Evolutionary conservation across 108 stramenopile species (phyloP).

Genomic region (Cyclotella distinguenda): DNA sequence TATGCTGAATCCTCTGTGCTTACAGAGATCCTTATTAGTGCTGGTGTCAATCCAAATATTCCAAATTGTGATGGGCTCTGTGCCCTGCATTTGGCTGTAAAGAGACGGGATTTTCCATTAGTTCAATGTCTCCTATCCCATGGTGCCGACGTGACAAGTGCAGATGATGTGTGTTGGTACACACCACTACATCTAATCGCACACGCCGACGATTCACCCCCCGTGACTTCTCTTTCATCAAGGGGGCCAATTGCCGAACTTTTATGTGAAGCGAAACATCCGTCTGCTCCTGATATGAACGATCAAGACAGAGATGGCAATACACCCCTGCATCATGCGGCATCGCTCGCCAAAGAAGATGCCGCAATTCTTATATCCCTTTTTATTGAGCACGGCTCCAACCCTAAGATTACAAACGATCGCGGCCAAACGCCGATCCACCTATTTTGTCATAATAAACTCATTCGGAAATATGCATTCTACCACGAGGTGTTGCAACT

Average conservation of each 20-base stretch:
- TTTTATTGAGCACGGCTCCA: conserved; percentile 73
- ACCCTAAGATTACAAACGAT: conserved; percentile 67
- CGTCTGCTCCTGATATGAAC: conserved; percentile 61
- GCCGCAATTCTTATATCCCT: conserved; percentile 62
- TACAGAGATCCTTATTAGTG: conserved; percentile 58
- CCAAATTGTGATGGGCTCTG: conserved; percentile 82
- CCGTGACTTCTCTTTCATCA: conserved; percentile 15
- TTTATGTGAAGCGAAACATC: conserved; percentile 45
- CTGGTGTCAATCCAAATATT: conserved; percentile 80
- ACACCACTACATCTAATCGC: conserved; percentile 79
- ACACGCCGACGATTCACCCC: conserved; percentile 24
- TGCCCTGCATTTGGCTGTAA: conserved; percentile 76
- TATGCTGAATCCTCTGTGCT: conserved; percentile 49
- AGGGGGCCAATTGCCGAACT: conserved; percentile 54
- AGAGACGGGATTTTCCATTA: conserved; percentile 63
- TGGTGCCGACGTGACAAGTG: conserved; percentile 67
- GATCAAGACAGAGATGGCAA: conserved; percentile 87
- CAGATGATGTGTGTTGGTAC: conserved; percentile 77
- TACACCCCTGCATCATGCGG: conserved; percentile 81
- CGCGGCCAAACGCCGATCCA: conserved; percentile 82
- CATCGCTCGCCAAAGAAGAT: conserved; percentile 66
- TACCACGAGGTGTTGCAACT: conserved; percentile 69
- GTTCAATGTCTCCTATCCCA: conserved; percentile 58
- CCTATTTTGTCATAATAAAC: conserved; percentile 76
- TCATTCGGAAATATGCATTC: conserved; percentile 52